These are phyloP conservation scores for Helicocarpus griseus DNA, from an alignment of 2,329 filamentous ascomycete genomes.

Conservation along the genomic window DNA sequence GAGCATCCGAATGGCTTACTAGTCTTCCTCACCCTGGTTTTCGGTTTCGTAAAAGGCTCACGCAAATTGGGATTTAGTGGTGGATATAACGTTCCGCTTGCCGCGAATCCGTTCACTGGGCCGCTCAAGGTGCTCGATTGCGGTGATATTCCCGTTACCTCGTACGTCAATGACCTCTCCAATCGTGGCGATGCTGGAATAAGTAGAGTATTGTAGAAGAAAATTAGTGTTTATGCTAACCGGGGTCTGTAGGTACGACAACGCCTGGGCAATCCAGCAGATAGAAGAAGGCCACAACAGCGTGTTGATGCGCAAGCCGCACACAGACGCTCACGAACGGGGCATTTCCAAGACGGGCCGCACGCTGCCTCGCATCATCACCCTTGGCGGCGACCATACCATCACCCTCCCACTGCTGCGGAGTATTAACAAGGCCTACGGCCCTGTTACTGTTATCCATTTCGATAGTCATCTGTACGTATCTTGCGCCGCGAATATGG, in stretches of 20 bases:
- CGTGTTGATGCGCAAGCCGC: slow-evolving; percentile 60
- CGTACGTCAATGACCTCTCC: slow-evolving; percentile 42
- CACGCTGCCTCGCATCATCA: slow-evolving; percentile 73
- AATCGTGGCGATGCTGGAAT: no score
- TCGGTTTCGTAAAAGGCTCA: no score
- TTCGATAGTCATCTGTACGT: slow-evolving; percentile 48
- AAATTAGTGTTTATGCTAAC: slow-evolving; percentile 2
- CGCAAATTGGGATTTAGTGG: slow-evolving; percentile 53
- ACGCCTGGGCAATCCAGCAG: slow-evolving; percentile 68
- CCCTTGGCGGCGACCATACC: slow-evolving; percentile 46
- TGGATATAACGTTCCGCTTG: slow-evolving; percentile 75
- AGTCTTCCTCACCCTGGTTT: neutral
- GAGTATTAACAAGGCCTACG: slow-evolving; percentile 56
- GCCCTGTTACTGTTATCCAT: slow-evolving; percentile 55
- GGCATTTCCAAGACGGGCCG: slow-evolving; percentile 64
- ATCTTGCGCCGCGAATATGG: neutral
- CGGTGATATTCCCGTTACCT: slow-evolving; percentile 76
- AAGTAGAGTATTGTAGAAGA: no score
- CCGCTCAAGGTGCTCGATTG: slow-evolving; percentile 76
- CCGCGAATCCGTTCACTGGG: slow-evolving; percentile 69
- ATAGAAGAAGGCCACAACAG: slow-evolving; percentile 77
- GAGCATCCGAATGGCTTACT: neutral
- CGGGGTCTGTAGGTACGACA: slow-evolving; percentile 56
- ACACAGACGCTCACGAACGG: slow-evolving; percentile 55
- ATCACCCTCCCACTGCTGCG: slow-evolving; percentile 43